phyloP scores from a whole-genome alignment of 1,284 basidiomycete species.

The Boletus sp. region DNA sequence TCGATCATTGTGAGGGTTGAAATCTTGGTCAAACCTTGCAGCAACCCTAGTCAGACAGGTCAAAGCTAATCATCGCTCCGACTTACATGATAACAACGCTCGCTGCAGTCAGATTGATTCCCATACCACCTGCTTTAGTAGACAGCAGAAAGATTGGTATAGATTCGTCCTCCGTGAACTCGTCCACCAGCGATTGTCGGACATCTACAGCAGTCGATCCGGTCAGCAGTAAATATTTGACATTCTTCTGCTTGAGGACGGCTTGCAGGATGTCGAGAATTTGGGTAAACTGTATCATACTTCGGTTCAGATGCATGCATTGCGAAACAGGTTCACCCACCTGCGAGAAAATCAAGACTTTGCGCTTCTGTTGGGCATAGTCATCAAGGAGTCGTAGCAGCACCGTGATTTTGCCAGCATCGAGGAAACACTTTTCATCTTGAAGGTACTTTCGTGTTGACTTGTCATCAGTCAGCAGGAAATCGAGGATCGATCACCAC shows the following conservation, averaged over 20 bases:
- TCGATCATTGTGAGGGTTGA: conserved; percentile 89
- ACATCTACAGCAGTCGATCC: conserved; percentile 94
- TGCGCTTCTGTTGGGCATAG: conserved; percentile 71
- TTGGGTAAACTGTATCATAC: conserved; percentile 75
- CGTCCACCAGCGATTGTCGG: conserved; percentile 90
- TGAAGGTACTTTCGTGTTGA: conserved; percentile 78
- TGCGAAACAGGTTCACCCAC: conserved; percentile 36
- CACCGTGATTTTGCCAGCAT: conserved; percentile 85
- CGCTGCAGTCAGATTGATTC: conserved; percentile 89
- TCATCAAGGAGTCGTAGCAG: conserved; percentile 70
- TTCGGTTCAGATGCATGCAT: conserved; percentile 3
- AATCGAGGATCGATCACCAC: not conserved
- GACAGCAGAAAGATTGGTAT: conserved; percentile 93
- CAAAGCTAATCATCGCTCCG: not conserved
- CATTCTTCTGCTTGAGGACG: conserved; percentile 74
- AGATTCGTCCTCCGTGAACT: conserved; percentile 91
- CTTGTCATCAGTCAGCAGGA: conserved; percentile 38
- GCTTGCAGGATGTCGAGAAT: conserved; percentile 89
- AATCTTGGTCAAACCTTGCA: conserved; percentile 91
- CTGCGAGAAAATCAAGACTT: conserved; percentile 92
- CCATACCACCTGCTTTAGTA: conserved; percentile 92
- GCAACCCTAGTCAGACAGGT: conserved; percentile 1
- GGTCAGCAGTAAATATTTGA: conserved; percentile 86
- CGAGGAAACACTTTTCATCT: conserved; percentile 72
- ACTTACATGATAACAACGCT: conserved; percentile 86